Base-by-base conservation (phyloP, 1,284 basidiomycete species). In the Xerocomus amazonicus region DNA sequence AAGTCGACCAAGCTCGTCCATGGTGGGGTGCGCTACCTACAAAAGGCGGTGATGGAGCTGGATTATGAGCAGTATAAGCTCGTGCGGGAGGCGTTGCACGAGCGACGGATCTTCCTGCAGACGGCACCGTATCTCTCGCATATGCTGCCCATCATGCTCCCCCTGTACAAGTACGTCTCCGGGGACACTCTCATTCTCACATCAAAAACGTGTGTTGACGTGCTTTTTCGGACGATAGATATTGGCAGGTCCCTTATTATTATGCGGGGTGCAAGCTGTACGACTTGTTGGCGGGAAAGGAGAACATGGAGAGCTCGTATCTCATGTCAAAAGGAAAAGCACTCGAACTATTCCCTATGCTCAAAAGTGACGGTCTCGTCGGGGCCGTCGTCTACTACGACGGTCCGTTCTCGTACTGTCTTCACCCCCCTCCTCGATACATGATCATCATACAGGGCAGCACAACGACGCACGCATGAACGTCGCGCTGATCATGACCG, bases 391-490 rank as follows among this genome's bases (percentile, higher is more conserved):
- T 98, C 43, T 98, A 98, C 71, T 97, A 98, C 59, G 96, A 99
- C 63, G 94, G 93, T 87, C 55, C 56, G 75, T 59, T 13, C 14
- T 36, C 19, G 28, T 32, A 12, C 5, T 8, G 19, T 17, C 13
- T 32, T 10, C 27, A 32, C n/a, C 13, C 19, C 6, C 9, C 29
- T 31, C 9, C 29, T 31, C 8, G 36, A n/a, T 36, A 38, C 32
- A 8, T 50, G 46, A 39, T 13, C 34, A 9, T 46, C 41, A 19
- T 47, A 4, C 47, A 92, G 90, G 94, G 45, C 96, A 97, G 74
- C 96, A 99, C 74, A 99, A 97, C 63, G 96, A 99, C 66, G 89
- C 96, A 6, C 83, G 96, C 33, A 99, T 99, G 96, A 98, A 98
- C 72, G 84, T 97, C 48, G 92, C 95, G 1, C 79, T 95, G 45